Base-by-base conservation (phyloP, 768 basidiomycete genomes). In the Saitozyma podzolica region DNA sequence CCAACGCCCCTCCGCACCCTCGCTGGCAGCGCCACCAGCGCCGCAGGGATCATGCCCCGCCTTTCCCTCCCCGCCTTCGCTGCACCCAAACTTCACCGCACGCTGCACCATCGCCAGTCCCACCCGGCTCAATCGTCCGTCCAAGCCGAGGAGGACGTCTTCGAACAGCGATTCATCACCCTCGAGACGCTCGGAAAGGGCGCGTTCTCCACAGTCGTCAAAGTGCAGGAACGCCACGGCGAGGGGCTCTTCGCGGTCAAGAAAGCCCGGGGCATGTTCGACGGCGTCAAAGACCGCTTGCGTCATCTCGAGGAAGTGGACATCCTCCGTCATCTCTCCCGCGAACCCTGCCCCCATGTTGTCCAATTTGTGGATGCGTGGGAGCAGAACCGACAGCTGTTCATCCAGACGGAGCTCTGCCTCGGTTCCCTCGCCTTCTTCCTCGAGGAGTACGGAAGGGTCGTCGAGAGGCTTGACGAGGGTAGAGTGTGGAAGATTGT, bases 401-500 rank as follows among this genome's bases (percentile, higher is more conserved):
- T 86, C 80, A 98, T 99, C 71, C 90, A 88, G 73, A 99, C 96
- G 4, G 95, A 97, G 78, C 84, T 99, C 42, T 98, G 96, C 81
- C 89, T 89, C 70, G 96, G 96, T 66, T 94, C 91, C 80, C 86
- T 98, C 71, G 88, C 87, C 3, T 87, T 86, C 73, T 96, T 98
- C 83, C 82, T 98, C 68, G 89, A 90, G 85, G 90, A 91, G 81
- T 95, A 92, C 79, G 93, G 95, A 8, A 82, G 83, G 47, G 73
- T 78, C 39, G 90, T 89, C 80, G 90, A 91, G 65, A 51, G 76
- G 6, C 84, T 98, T 59, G 92, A 96, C 73, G 95, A 99, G 80
- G 89, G 88, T 19, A 85, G 91, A 65, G 90, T 97, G 56, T 99
- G 96, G 96, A 98, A 98, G 84, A 89, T 98, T 72, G 83, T 95